A percentile compares a stretch with the other conserved stretches of the same genome.
Conservation (phyloP, 2,329 filamentous ascomycete genomes). For the Lecanicillium sp. region DNA sequence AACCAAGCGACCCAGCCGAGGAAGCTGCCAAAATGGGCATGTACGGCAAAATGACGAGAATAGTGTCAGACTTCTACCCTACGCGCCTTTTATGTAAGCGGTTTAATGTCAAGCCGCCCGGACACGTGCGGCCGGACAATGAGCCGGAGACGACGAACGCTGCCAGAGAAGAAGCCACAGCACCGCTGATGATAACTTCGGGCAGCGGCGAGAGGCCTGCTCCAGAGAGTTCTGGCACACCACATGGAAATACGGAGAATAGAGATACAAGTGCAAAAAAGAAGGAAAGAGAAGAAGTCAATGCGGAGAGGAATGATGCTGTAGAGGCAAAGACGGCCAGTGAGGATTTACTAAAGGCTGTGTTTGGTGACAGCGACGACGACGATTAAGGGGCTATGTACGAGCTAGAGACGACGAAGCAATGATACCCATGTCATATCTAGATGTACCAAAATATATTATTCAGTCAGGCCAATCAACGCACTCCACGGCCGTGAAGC, state of each 20-base stretch:
- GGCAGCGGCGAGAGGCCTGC: slow-evolving; percentile 10
- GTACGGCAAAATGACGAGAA: slow-evolving; percentile 84
- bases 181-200: neutral
- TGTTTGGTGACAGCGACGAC: slow-evolving; percentile 83
- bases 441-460: slow-evolving; percentile 1
- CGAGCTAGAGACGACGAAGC: neutral
- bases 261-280: slow-evolving; percentile 7
- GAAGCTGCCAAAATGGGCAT: slow-evolving; percentile 84
- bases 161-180: neutral
- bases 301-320: slow-evolving; percentile 60
- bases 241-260: slow-evolving; percentile 11
- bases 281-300: slow-evolving; percentile 34
- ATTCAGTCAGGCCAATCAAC: no score
- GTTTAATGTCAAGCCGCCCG: slow-evolving; percentile 77
- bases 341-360: slow-evolving; percentile 80
- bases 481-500: no score
- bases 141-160: slow-evolving; percentile 11
- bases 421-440: neutral
- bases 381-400: slow-evolving; percentile 28
- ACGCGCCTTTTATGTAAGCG: slow-evolving; percentile 84
- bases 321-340: slow-evolving; percentile 66
- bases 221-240: slow-evolving; percentile 6
- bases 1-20: slow-evolving; percentile 60
- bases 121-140: slow-evolving; percentile 51
- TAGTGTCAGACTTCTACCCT: slow-evolving; percentile 64